A percentile compares a stretch with the other conserved stretches of the same genome.
Evolutionary conservation across 176 grass and related monocot genomes (phyloP).

Genomic region (Bonia amplexicaulis): DNA sequence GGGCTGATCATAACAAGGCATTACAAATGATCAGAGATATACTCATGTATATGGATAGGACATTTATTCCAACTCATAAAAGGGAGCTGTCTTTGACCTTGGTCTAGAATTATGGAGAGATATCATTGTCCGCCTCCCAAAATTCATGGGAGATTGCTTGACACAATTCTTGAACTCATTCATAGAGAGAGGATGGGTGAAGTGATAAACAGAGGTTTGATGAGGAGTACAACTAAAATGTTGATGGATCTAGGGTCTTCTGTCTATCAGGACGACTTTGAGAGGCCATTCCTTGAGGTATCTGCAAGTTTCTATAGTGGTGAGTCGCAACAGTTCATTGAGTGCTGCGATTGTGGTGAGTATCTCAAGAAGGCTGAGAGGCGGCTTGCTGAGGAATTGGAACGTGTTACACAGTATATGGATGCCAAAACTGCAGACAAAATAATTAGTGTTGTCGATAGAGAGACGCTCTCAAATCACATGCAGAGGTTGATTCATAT

Average conservation of each 20-base stretch:
- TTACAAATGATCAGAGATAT: constrained; percentile 18
- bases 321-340: constrained; percentile 58
- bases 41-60: constrained; percentile 3
- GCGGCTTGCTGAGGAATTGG: constrained; percentile 32
- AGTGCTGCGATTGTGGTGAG: constrained; percentile 52
- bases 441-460: background rate
- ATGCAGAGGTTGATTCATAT: constrained; percentile 14
- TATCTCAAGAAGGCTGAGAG: constrained; percentile 65
- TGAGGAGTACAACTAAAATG: constrained; percentile 69
- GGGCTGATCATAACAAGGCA: constrained; percentile 9
- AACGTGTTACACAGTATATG: constrained; percentile 17
- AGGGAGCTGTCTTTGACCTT: constrained; percentile 3
- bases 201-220: constrained; percentile 52
- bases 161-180: constrained; percentile 49
- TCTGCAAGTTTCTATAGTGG: constrained; percentile 60
- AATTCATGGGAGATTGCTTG: constrained; percentile 14
- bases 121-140: background rate
- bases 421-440: constrained; percentile 14
- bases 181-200: constrained; percentile 57
- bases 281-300: constrained; percentile 52
- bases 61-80: background rate
- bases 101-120: constrained; percentile 19
- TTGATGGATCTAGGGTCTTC: constrained; percentile 52
- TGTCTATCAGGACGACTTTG: constrained; percentile 63
- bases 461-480: constrained; percentile 16